Evolutionary conservation across 2,329 filamentous ascomycete species (phyloP).

Genomic region (Ceratocystis ficicola): DNA sequence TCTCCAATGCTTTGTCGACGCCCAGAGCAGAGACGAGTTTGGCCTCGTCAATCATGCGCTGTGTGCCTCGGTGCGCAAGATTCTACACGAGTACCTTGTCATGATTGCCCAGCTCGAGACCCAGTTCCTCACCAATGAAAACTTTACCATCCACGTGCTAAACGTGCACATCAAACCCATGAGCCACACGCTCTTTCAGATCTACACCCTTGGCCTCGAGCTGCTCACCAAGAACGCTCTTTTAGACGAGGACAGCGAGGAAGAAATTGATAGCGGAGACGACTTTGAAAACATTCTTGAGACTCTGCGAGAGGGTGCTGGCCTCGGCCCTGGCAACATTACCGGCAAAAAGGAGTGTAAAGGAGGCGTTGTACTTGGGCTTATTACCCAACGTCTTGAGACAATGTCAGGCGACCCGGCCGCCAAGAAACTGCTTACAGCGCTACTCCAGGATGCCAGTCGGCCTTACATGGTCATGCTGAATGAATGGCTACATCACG

Average conservation of each 20-base stretch:
- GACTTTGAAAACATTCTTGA: conserved; percentile 91
- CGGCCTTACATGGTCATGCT: conserved; percentile 96
- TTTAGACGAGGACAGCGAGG: conserved; percentile 67
- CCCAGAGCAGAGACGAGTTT: conserved; percentile 85
- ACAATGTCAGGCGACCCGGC: conserved; percentile 89
- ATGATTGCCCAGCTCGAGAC: conserved; percentile 89
- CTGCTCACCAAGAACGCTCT: conserved; percentile 78
- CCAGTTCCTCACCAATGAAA: conserved; percentile 76
- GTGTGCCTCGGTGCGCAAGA: conserved; percentile 84
- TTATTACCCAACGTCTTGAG: conserved; percentile 73
- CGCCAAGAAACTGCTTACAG: conserved; percentile 68
- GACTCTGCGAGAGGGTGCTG: conserved; percentile 73
- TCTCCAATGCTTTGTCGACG: conserved; percentile 83
- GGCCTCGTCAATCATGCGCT: conserved; percentile 91
- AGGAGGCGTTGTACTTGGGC: conserved; percentile 83
- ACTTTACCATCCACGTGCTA: conserved; percentile 84
- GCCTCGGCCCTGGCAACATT: conserved; percentile 65
- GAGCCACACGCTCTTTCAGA: conserved; percentile 77
- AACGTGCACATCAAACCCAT: conserved; percentile 86
- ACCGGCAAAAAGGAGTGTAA: conserved; percentile 87
- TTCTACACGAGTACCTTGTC: conserved; percentile 85
- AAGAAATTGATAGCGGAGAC: conserved; percentile 61
- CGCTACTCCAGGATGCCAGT: conserved; percentile 74
- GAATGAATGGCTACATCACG: conserved; percentile 96
- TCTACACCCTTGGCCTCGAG: conserved; percentile 79